A percentile compares a stretch with the other conserved stretches of the same genome.
Evolutionary conservation across 75 land plant species (phyloP).

Genomic region (Larix kaempferi): DNA sequence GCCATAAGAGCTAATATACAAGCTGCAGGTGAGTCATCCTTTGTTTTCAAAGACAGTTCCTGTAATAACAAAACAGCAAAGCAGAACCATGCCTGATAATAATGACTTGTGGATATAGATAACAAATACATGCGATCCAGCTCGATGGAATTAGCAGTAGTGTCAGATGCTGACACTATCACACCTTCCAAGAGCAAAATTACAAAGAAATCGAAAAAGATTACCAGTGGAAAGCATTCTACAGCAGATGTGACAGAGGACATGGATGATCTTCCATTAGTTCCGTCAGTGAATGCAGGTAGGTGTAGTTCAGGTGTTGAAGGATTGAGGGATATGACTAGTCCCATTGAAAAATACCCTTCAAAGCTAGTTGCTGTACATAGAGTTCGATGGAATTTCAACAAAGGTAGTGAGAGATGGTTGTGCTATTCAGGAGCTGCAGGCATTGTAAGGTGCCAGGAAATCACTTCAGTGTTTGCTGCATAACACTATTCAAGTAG

Average conservation of each 20-base stretch:
- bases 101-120: slow-evolving; percentile 3
- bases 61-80: background rate
- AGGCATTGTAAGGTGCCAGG: slow-evolving; percentile 84
- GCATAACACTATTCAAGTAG: background rate
- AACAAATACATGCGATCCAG: slow-evolving; percentile 1
- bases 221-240: slow-evolving; percentile 6
- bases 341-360: slow-evolving; percentile 41
- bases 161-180: slow-evolving; percentile 1
- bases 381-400: slow-evolving; percentile 90
- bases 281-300: background rate
- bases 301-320: slow-evolving; percentile 10
- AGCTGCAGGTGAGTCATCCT: slow-evolving; percentile 8
- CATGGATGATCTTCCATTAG: slow-evolving; percentile 11
- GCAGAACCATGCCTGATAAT: background rate
- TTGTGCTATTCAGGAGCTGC: slow-evolving; percentile 94
- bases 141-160: background rate
- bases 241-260: slow-evolving; percentile 1
- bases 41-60: background rate
- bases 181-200: background rate
- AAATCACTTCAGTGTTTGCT: slow-evolving; percentile 27
- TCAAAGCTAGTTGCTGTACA: slow-evolving; percentile 75
- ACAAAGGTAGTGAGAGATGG: slow-evolving; percentile 87
- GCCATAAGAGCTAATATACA: slow-evolving; percentile 11
- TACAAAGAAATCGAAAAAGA: slow-evolving; percentile 9
- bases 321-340: background rate